phyloP scores from a whole-genome alignment of 129 eudicot species.

The Kitagawia praeruptora region DNA sequence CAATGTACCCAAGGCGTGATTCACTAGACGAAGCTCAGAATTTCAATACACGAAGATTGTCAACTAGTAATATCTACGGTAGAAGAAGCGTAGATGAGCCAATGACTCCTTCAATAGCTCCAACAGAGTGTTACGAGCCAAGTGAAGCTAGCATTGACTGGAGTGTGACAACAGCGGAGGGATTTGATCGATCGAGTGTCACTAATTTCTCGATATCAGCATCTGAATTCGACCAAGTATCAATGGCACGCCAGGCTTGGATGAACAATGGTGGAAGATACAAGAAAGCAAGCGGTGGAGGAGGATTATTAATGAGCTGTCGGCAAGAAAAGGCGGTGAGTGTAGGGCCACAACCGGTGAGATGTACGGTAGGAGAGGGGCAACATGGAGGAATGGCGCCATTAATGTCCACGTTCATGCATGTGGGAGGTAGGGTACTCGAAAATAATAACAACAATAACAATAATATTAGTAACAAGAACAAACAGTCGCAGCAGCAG shows the following conservation, averaged over 20 bases:
- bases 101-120: slow-evolving; percentile 19
- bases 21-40: slow-evolving; percentile 33
- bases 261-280: neutral
- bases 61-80: slow-evolving; percentile 7
- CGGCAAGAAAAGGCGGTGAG: slow-evolving; percentile 48
- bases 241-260: slow-evolving; percentile 9
- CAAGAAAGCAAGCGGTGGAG: slow-evolving; percentile 19
- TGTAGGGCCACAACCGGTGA: slow-evolving; percentile 43
- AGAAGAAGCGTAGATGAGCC: slow-evolving; percentile 32
- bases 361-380: slow-evolving; percentile 15
- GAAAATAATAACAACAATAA: neutral
- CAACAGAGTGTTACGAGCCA: slow-evolving; percentile 54
- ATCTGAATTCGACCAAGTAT: slow-evolving; percentile 24
- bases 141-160: slow-evolving; percentile 90
- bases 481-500: slow-evolving; percentile 4
- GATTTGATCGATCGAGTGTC: slow-evolving; percentile 40
- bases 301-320: slow-evolving; percentile 30
- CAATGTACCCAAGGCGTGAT: slow-evolving; percentile 27
- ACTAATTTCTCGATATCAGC: slow-evolving; percentile 34
- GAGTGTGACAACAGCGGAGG: slow-evolving; percentile 83
- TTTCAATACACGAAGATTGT: slow-evolving; percentile 10
- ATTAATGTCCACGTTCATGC: slow-evolving; percentile 15
- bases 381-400: slow-evolving; percentile 11
- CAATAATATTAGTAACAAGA: neutral
- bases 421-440: slow-evolving; percentile 30